Evolutionary conservation across 805 yeast species (phyloP).

Genomic region (Candida jianshihensis): DNA sequence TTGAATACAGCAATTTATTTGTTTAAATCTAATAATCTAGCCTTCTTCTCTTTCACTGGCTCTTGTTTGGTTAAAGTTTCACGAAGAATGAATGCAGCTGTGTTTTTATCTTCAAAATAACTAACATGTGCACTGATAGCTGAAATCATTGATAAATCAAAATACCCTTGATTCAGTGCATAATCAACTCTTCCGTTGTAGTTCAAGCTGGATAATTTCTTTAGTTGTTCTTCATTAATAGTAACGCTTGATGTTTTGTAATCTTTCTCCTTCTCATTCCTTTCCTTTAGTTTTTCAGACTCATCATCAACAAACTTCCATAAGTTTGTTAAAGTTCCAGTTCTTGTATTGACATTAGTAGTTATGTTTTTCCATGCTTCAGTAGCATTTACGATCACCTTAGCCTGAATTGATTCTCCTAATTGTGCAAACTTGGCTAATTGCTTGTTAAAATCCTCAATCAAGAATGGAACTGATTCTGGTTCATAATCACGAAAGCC

Average conservation of each 20-base stretch:
- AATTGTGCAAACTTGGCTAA: slow-evolving; percentile 28
- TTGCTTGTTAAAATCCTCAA: slow-evolving; percentile 31
- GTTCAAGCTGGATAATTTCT: slow-evolving; percentile 45
- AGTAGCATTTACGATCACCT: slow-evolving; percentile 6
- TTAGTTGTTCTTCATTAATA: slow-evolving; percentile 23
- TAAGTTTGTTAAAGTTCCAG: slow-evolving; percentile 1
- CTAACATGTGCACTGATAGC: slow-evolving; percentile 86
- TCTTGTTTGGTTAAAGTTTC: slow-evolving; percentile 36
- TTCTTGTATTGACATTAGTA: slow-evolving; percentile 1
- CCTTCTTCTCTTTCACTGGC: slow-evolving; percentile 24
- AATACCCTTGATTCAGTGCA: slow-evolving; percentile 65
- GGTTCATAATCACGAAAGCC: slow-evolving; percentile 46
- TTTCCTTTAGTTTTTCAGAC: neutral
- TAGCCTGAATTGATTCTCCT: slow-evolving; percentile 1
- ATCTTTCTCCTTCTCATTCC: neutral
- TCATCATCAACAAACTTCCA: slow-evolving; percentile 1
- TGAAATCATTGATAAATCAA: slow-evolving; percentile 72
- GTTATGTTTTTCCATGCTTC: slow-evolving; percentile 7
- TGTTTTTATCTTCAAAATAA: slow-evolving; percentile 80
- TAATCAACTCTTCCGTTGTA: slow-evolving; percentile 78
- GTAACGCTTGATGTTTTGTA: slow-evolving; percentile 2
- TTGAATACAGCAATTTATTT: neutral
- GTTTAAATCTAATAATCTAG: slow-evolving; percentile 5
- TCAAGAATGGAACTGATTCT: slow-evolving; percentile 47
- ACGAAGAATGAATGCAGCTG: slow-evolving; percentile 68